Evolutionary conservation across 495 filamentous ascomycete genomes (phyloP).

Genomic region (Emericellopsis terricola): DNA sequence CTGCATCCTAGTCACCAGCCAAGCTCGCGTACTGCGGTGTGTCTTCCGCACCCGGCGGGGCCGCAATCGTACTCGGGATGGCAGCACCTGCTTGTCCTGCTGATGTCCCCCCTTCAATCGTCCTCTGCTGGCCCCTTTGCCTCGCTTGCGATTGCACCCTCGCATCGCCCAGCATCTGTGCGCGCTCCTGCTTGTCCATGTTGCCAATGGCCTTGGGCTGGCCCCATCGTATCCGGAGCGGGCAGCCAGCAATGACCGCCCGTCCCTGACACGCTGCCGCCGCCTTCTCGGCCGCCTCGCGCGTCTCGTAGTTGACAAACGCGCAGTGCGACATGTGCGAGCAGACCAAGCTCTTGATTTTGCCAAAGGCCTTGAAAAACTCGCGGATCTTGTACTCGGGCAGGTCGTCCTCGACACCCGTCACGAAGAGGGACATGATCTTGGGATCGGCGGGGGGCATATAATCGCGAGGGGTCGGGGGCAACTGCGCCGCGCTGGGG

Average conservation of each 20-base stretch:
- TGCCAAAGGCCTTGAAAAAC: constrained; percentile 76
- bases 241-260: constrained; percentile 68
- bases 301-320: constrained; percentile 79
- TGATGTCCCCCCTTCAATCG: constrained; percentile 14
- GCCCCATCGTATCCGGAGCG: constrained; percentile 78
- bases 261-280: constrained; percentile 74
- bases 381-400: constrained; percentile 80
- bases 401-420: constrained; percentile 88
- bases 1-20: constrained; percentile 46
- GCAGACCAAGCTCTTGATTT: constrained; percentile 77
- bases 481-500: constrained; percentile 52
- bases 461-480: constrained; percentile 67
- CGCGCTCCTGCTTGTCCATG: constrained; percentile 66
- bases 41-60: constrained; percentile 68
- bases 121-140: neutral
- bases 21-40: constrained; percentile 65
- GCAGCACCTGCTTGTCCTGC: constrained; percentile 9
- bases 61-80: constrained; percentile 24
- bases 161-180: constrained; percentile 56
- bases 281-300: constrained; percentile 68
- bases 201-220: constrained; percentile 79
- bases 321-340: constrained; percentile 94
- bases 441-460: constrained; percentile 64
- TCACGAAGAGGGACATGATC: constrained; percentile 83
- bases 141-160: constrained; percentile 14